Conservation (phyloP, 2,329 filamentous ascomycete species). For the Xylariaceae sp. region DNA sequence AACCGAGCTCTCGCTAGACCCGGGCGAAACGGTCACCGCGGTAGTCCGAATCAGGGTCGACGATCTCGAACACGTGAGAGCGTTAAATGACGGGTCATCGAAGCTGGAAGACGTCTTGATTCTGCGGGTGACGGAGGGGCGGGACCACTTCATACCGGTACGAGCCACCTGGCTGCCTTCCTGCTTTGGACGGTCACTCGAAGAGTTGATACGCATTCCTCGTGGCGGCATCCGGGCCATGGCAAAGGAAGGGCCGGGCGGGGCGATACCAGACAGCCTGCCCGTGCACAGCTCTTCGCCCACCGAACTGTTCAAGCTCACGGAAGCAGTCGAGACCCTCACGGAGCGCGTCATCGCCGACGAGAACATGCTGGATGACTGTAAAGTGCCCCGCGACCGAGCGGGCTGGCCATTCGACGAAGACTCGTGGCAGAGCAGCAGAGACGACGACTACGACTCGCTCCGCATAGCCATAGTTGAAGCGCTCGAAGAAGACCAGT, state of each 20-base stretch:
- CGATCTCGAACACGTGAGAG: slow-evolving; percentile 54
- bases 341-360: slow-evolving; percentile 52
- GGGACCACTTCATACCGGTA: slow-evolving; percentile 86
- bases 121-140: slow-evolving; percentile 71
- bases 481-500: slow-evolving; percentile 64
- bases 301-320: slow-evolving; percentile 81
- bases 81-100: slow-evolving; percentile 61
- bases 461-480: slow-evolving; percentile 40
- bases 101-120: slow-evolving; percentile 81
- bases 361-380: slow-evolving; percentile 52
- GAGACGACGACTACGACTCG: slow-evolving; percentile 18
- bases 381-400: slow-evolving; percentile 40
- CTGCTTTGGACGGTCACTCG: slow-evolving; percentile 77
- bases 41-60: slow-evolving; percentile 61
- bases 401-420: slow-evolving; percentile 53
- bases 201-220: slow-evolving; percentile 79
- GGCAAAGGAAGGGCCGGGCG: slow-evolving; percentile 23
- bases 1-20: slow-evolving; percentile 61
- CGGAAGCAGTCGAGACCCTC: slow-evolving; percentile 62
- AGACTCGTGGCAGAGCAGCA: slow-evolving; percentile 17
- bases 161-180: slow-evolving; percentile 73
- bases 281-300: slow-evolving; percentile 73
- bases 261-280: slow-evolving; percentile 46
- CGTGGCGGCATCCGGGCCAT: slow-evolving; percentile 64
- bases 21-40: slow-evolving; percentile 73